Base-by-base conservation (phyloP, 805 yeast species). In the Tetrapisispora iriomotensis region DNA sequence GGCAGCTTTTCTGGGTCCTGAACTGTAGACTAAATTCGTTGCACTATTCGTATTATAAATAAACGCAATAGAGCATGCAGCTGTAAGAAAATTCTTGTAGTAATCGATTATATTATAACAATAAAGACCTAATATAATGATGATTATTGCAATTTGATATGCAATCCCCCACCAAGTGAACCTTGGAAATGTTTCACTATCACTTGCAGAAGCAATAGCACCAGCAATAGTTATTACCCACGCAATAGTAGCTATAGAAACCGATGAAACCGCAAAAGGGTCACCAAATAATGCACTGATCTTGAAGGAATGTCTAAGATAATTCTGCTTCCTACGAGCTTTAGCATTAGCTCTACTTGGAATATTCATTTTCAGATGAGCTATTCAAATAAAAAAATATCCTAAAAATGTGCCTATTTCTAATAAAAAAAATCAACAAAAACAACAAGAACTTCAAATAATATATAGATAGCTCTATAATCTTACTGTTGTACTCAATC, bases 91-190 rank as follows among this genome's bases (percentile, higher is more conserved):
- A 44, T 67, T 62, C 50, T 81, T 74, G 64, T 92, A 85, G 44
- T 74, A 68, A 54, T 82, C 86, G 43, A 85, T 67, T 32, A 76
- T 62, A 60, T 82, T 79, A 51, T 63, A 64, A 58, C 77, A 70
- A 61, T 73, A 85, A 46, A 76, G 66, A 40, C 68, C 50, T 30
- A 71, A 69, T 43, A 74, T 68, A 17, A 68, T 57, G 5, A 75
- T 49, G 17, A 82, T 69, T 30, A 85, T 48, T 23, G 84, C 45
- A 17, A 87, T 65, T 61, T 90, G 79, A 55, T 76, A 92, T 2
- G 82, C 88, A 6, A 92, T 60, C 1, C 94, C 95, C 98, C 98
- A 92, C 98, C 98, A 90, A 4, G 92, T 75, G 61, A 90, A 82
- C 47, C 76, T 74, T 1, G 96, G 96, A 55, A 81, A 85, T 6